Evolutionary conservation across 2,329 filamentous ascomycete species (phyloP).

Genomic region (Ophiobolus disseminans): DNA sequence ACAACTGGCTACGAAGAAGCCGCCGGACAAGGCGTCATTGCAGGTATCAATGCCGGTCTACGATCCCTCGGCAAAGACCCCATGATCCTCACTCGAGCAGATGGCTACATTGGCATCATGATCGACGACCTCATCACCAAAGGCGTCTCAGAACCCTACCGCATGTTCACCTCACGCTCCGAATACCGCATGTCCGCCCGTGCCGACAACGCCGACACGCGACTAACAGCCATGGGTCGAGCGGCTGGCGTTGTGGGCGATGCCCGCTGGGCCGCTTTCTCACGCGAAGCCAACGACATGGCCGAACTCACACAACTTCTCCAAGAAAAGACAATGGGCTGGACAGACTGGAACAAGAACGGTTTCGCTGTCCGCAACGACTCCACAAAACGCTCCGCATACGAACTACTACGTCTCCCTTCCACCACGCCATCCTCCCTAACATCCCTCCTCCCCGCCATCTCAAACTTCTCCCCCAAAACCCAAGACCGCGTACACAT

Average conservation of each 20-base stretch:
- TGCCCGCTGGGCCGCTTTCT: constrained; percentile 75
- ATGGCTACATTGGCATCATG: constrained; percentile 98
- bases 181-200: constrained; percentile 94
- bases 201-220: constrained; percentile 90
- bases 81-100: constrained; percentile 76
- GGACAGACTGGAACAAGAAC: constrained; percentile 70
- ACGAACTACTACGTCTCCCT: constrained; percentile 76
- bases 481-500: constrained; percentile 76
- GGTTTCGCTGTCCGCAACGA: constrained; percentile 76
- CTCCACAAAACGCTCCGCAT: constrained; percentile 71
- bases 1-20: constrained; percentile 99
- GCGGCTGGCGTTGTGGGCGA: constrained; percentile 80
- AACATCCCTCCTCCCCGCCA: constrained; percentile 62
- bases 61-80: constrained; percentile 70
- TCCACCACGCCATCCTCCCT: constrained; percentile 65
- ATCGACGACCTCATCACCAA: constrained; percentile 97
- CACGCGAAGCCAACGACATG: constrained; percentile 71
- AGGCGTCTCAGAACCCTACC: constrained; percentile 94
- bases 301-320: constrained; percentile 69
- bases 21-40: constrained; percentile 88
- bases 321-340: constrained; percentile 62
- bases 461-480: constrained; percentile 61
- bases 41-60: constrained; percentile 93
- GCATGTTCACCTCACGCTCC: constrained; percentile 96
- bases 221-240: constrained; percentile 81